phyloP scores from a whole-genome alignment of 495 filamentous ascomycete genomes.

The Penicillium verhagenii region DNA sequence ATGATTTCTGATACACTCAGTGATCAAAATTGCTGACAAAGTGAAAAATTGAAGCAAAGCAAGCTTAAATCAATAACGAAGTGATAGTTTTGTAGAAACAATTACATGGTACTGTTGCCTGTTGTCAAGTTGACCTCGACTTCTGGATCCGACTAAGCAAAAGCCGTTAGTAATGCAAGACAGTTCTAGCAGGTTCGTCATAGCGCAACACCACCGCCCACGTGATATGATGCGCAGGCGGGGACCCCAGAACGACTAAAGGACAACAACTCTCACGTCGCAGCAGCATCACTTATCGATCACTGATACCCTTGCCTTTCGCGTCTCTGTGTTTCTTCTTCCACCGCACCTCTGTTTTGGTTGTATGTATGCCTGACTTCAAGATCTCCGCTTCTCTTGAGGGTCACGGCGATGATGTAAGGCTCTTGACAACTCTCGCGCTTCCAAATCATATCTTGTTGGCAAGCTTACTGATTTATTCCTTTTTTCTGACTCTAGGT shows the following conservation, averaged over 20 bases:
- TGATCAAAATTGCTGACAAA: neutral
- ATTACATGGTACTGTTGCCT: neutral
- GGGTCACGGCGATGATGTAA: constrained; percentile 83
- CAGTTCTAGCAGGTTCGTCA: constrained; percentile 30
- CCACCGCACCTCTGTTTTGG: neutral
- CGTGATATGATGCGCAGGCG: constrained; percentile 37
- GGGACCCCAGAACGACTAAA: constrained; percentile 29
- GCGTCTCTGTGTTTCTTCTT: constrained; percentile 3
- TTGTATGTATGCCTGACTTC: constrained; percentile 61
- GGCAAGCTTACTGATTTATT: constrained; percentile 10
- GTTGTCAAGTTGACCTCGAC: neutral
- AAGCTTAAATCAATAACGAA: too few relatives aligned
- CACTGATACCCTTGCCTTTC: constrained; percentile 8
- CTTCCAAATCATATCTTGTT: constrained; percentile 13
- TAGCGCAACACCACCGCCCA: constrained; percentile 32
- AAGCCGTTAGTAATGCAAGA: neutral
- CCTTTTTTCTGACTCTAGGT: constrained; percentile 56
- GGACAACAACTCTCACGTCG: constrained; percentile 21
- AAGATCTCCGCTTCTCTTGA: constrained; percentile 80
- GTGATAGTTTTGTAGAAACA: neutral
- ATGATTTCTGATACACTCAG: neutral
- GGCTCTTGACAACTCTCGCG: constrained; percentile 25
- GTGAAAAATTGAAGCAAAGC: neutral
- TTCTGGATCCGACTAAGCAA: neutral
- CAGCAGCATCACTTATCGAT: neutral